These are phyloP conservation scores for Cryptococcus sp. DNA, from an alignment of 1,284 basidiomycete genomes.

Conservation along the genomic window DNA sequence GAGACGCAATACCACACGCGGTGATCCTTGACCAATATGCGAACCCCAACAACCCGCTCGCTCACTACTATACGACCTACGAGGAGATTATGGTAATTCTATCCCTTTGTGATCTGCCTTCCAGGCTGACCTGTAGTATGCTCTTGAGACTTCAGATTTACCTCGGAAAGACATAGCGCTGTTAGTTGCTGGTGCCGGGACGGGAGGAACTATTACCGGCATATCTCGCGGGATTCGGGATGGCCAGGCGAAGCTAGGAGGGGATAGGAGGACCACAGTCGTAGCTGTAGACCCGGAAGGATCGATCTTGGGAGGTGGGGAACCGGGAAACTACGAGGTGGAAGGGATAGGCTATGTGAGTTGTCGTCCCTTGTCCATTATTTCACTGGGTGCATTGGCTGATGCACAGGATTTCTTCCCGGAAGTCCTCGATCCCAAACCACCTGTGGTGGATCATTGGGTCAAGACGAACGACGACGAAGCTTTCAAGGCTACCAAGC, in stretches of 20 bases:
- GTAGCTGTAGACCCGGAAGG: conserved; percentile 93
- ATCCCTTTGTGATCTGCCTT: background rate
- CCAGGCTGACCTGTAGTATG: conserved; percentile 26
- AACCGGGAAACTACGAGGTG: conserved; percentile 65
- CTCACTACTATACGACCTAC: conserved; percentile 80
- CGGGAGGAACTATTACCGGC: conserved; percentile 90
- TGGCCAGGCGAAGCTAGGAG: conserved; percentile 19
- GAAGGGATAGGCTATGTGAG: conserved; percentile 76
- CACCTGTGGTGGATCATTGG: conserved; percentile 59
- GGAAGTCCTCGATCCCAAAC: conserved; percentile 53
- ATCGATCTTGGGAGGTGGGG: conserved; percentile 65
- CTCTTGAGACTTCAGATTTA: conserved; percentile 40
- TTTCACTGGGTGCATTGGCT: conserved; percentile 1
- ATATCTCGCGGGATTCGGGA: conserved; percentile 76
- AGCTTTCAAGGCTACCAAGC: conserved; percentile 68
- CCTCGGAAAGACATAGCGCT: conserved; percentile 63
- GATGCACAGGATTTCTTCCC: conserved; percentile 70
- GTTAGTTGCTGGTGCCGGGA: conserved; percentile 84
- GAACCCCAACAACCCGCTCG: conserved; percentile 72
- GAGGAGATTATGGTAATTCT: conserved; percentile 69
- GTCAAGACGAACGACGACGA: conserved; percentile 79
- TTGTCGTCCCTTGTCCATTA: too few relatives aligned
- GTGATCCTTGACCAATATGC: conserved; percentile 88
- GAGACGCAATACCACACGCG: conserved; percentile 71
- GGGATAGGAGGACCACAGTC: conserved; percentile 46